These are phyloP conservation scores for Carpinus fangiana DNA, from an alignment of 306 rosid species.

Conservation along the genomic window DNA sequence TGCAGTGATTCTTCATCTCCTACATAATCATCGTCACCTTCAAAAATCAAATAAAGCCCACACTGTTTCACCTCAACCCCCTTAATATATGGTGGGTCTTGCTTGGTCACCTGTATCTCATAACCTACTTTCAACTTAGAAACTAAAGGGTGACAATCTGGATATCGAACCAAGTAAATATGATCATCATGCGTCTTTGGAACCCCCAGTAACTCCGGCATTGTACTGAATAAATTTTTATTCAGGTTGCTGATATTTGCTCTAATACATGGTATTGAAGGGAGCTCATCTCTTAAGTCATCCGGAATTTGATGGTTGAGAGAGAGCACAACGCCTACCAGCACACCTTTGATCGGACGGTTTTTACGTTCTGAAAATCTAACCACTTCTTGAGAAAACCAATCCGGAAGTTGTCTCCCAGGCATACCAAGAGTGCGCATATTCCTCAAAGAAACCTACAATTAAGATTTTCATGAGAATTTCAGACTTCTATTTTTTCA, in stretches of 20 bases:
- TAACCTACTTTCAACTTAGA: constrained; percentile 39
- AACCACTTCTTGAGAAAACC: constrained; percentile 49
- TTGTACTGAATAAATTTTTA: constrained; percentile 24
- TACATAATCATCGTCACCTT: constrained; percentile 69
- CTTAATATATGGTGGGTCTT: constrained; percentile 33
- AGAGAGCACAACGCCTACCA: constrained; percentile 49
- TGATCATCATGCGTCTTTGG: constrained; percentile 52
- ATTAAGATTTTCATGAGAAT: neutral
- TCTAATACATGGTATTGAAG: constrained; percentile 39
- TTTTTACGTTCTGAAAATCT: constrained; percentile 42
- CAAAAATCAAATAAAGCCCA: constrained; percentile 48
- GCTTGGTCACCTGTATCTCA: constrained; percentile 32
- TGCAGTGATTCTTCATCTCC: constrained; percentile 47
- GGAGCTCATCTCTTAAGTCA: constrained; percentile 7
- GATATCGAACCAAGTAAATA: constrained; percentile 48
- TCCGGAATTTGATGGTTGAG: constrained; percentile 37
- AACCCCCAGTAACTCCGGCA: constrained; percentile 37
- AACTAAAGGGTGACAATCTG: constrained; percentile 30
- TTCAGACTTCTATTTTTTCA: no score
- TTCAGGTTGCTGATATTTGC: constrained; percentile 43
- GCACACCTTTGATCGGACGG: constrained; percentile 39
- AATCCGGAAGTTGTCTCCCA: constrained; percentile 56
- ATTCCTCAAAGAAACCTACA: constrained; percentile 61
- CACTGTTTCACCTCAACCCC: constrained; percentile 52
- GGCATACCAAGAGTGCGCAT: constrained; percentile 56